These are phyloP conservation scores for Quercus berberidifolia DNA, from an alignment of 306 rosid genomes.

Conservation along the genomic window DNA sequence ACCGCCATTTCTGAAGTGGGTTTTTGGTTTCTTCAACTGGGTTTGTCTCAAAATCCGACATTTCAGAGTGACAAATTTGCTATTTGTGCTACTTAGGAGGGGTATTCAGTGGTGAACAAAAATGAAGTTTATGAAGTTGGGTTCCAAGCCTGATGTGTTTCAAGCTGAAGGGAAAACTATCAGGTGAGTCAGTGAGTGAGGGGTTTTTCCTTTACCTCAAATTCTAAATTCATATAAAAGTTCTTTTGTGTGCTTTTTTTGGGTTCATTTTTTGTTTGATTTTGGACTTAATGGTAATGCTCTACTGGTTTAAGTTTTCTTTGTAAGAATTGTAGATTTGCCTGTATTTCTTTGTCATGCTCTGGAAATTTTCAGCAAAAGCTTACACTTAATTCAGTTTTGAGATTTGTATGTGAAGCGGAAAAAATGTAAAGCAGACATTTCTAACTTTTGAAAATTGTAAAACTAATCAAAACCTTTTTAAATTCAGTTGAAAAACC, in stretches of 20 bases:
- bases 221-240: not conserved
- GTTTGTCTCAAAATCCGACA: not conserved
- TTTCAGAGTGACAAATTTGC: constrained; percentile 14
- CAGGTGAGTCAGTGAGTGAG: constrained; percentile 35
- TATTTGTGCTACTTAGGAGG: not conserved
- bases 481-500: not conserved
- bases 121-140: constrained; percentile 99
- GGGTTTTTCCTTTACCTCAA: not conserved
- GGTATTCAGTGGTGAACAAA: constrained; percentile 9
- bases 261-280: not conserved
- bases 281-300: not conserved
- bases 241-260: not conserved
- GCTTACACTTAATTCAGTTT: not conserved
- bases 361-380: not conserved
- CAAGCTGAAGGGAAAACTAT: constrained; percentile 72
- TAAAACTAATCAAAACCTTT: not conserved
- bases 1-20: constrained; percentile 27
- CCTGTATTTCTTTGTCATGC: not conserved
- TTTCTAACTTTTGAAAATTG: not conserved
- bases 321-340: not conserved
- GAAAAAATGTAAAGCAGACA: not conserved
- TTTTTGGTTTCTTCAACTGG: constrained; percentile 5
- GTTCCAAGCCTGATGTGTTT: constrained; percentile 88
- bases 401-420: not conserved
- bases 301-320: not conserved